Conservation (phyloP, 2,329 filamentous ascomycete species). For the Venturia aucupariae region DNA sequence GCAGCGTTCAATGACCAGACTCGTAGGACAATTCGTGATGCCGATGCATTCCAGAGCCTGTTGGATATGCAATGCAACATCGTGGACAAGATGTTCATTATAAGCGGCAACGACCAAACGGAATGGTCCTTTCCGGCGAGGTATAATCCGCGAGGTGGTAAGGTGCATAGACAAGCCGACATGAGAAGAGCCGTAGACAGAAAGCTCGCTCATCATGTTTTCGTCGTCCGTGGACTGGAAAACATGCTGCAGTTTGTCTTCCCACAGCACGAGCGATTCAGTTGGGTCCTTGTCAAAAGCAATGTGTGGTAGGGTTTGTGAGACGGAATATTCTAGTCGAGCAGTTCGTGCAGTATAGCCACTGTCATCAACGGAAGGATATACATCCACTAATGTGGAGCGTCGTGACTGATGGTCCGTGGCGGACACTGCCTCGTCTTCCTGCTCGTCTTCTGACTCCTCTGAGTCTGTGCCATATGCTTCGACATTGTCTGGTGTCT, state of each 20-base stretch:
- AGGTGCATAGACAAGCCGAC: conserved; percentile 7
- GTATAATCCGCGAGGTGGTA: not conserved
- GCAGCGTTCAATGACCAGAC: not conserved
- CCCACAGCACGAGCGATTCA: not conserved
- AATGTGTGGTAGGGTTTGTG: conserved; percentile 1
- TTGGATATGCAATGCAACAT: conserved; percentile 3
- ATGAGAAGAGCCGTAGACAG: conserved; percentile 4
- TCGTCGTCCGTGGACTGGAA: not conserved
- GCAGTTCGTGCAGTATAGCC: conserved; percentile 8
- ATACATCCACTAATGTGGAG: conserved; percentile 6
- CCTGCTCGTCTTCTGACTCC: conserved; percentile 25
- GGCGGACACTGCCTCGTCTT: conserved; percentile 15
- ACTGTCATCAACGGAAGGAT: conserved; percentile 7
- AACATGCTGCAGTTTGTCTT: conserved; percentile 1
- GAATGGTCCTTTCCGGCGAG: not conserved
- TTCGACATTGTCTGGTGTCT: conserved; percentile 25
- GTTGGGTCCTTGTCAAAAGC: not conserved
- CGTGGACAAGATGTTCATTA: not conserved
- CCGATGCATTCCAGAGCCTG: not conserved
- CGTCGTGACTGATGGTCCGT: not conserved
- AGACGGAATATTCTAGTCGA: not conserved
- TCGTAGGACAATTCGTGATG: not conserved
- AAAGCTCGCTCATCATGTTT: conserved; percentile 4
- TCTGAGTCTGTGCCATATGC: conserved; percentile 20
- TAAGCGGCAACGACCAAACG: conserved; percentile 3